phyloP scores from a whole-genome alignment of 1,284 basidiomycete species.

The Acaromyces ingoldii region DNA sequence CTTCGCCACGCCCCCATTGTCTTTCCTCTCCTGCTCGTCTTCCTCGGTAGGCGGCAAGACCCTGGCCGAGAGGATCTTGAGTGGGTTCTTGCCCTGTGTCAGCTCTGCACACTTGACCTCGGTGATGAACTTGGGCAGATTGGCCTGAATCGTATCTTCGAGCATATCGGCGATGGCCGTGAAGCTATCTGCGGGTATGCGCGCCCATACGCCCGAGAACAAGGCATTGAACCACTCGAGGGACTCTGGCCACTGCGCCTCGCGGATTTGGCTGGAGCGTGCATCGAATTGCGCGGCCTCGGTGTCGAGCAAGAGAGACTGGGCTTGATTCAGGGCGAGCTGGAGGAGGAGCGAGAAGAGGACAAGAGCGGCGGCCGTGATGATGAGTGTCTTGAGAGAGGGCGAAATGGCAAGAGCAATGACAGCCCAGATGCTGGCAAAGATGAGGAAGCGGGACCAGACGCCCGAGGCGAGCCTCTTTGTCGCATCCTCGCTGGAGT shows the following conservation, averaged over 20 bases:
- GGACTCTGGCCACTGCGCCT: neutral
- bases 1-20: neutral
- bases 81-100: slow-evolving; percentile 6
- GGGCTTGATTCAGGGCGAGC: no score
- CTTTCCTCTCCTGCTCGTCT: neutral
- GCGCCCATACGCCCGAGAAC: neutral
- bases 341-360: no score
- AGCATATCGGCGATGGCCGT: slow-evolving; percentile 1
- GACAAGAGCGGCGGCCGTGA: no score
- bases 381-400: no score
- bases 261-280: neutral
- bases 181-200: slow-evolving; percentile 2
- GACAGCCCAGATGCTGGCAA: no score
- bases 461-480: no score
- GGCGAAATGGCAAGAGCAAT: no score
- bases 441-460: no score
- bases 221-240: slow-evolving; percentile 4
- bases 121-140: slow-evolving; percentile 5
- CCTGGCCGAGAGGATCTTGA: neutral
- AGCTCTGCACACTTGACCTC: slow-evolving; percentile 6
- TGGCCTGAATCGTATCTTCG: slow-evolving; percentile 7
- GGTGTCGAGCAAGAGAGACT: no score
- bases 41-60: neutral
- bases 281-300: slow-evolving; percentile 1
- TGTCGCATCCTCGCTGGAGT: no score